These are phyloP conservation scores for Datura wrightii DNA, from an alignment of 257 asterid genomes.

Conservation along the genomic window DNA sequence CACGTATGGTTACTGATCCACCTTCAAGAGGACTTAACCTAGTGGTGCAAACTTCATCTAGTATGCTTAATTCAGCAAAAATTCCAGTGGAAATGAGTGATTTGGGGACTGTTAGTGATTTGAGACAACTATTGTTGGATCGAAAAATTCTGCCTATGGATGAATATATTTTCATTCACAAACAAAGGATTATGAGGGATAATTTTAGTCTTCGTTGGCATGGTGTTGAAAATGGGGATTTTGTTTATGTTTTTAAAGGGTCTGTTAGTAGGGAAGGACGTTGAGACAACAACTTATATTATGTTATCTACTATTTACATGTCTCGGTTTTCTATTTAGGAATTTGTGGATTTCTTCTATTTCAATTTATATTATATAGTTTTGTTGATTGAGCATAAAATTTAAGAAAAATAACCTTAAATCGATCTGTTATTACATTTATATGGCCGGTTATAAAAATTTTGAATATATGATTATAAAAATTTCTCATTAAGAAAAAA, in stretches of 20 bases:
- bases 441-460: too few species aligned
- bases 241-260: constrained; percentile 71
- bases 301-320: too few species aligned
- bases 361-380: too few species aligned
- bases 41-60: constrained; percentile 66
- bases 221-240: constrained; percentile 76
- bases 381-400: too few species aligned
- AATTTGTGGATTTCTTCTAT: too few species aligned
- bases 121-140: constrained; percentile 53
- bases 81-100: constrained; percentile 68
- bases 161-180: constrained; percentile 79
- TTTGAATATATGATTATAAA: too few species aligned
- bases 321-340: too few species aligned
- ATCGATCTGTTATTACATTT: too few species aligned
- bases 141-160: constrained; percentile 61
- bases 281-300: background rate
- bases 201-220: constrained; percentile 80
- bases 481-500: too few species aligned
- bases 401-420: too few species aligned
- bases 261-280: constrained; percentile 46
- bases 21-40: constrained; percentile 50
- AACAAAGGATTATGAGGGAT: constrained; percentile 77
- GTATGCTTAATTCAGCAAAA: constrained; percentile 59
- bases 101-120: constrained; percentile 49
- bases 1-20: constrained; percentile 44